A percentile compares a stretch with the other conserved stretches of the same genome.
Conservation (phyloP, 1,139 yeast species). For the Magnusiomyces magnusii region DNA sequence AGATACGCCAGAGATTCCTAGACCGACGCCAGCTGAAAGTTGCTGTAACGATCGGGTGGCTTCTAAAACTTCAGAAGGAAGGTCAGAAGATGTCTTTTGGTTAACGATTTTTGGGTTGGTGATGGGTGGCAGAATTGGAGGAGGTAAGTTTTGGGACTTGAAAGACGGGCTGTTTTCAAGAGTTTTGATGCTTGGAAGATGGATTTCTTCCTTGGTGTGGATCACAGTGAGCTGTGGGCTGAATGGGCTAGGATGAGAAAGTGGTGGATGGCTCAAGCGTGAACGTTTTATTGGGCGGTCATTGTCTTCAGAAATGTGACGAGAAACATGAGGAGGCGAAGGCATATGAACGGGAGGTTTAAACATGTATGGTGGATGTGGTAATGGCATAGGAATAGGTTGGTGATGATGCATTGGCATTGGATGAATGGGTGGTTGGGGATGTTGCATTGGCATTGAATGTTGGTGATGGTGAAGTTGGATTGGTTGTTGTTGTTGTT, state of each 20-base stretch:
- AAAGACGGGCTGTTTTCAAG: background rate
- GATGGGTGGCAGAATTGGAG: background rate
- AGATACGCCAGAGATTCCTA: background rate
- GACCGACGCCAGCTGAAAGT: constrained; percentile 32
- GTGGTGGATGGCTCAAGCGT: background rate
- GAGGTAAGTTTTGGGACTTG: background rate
- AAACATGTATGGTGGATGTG: background rate
- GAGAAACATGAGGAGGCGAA: background rate
- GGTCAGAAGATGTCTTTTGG: background rate
- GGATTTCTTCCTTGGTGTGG: background rate
- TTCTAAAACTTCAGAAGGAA: constrained; percentile 34
- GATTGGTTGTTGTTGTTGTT: constrained; percentile 2
- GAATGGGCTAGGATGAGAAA: background rate
- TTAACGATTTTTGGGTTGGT: background rate
- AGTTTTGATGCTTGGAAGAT: background rate
- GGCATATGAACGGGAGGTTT: background rate
- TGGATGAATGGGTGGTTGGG: background rate
- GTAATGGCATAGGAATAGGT: background rate
- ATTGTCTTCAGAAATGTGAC: background rate
- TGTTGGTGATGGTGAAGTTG: background rate
- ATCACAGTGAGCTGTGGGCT: background rate
- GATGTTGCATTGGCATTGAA: constrained; percentile 5
- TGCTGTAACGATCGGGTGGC: constrained; percentile 38
- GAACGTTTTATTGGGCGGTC: background rate
- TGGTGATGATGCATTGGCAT: background rate